These are phyloP conservation scores for Peniophora sp. DNA, from an alignment of 1,284 basidiomycete genomes.

Conservation along the genomic window DNA sequence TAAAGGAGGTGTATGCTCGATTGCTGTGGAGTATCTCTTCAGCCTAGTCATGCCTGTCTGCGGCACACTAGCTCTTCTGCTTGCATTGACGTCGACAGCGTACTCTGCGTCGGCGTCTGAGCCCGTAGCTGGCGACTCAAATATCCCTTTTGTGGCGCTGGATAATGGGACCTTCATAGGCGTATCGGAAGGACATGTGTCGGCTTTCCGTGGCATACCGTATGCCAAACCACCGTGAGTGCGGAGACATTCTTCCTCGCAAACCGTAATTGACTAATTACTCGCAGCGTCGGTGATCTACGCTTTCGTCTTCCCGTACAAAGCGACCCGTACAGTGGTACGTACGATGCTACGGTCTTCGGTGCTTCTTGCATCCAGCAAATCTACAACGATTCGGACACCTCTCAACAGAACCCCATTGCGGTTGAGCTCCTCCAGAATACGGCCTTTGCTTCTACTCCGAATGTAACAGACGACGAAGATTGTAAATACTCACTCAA, in stretches of 20 bases:
- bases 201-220: constrained; percentile 1
- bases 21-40: too few relatives aligned
- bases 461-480: neutral
- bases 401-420: neutral
- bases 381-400: neutral
- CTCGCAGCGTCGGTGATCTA: constrained; percentile 3
- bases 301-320: constrained; percentile 3
- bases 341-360: constrained; percentile 2
- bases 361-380: constrained; percentile 3
- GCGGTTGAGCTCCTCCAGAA: neutral
- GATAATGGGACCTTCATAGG: constrained; percentile 3
- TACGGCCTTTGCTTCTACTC: neutral
- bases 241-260: neutral
- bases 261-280: neutral
- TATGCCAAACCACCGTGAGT: constrained; percentile 1
- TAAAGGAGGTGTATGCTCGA: too few relatives aligned
- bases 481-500: too few relatives aligned
- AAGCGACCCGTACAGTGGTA: neutral
- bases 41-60: too few relatives aligned
- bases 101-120: too few relatives aligned
- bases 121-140: too few relatives aligned
- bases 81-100: too few relatives aligned
- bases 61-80: too few relatives aligned
- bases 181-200: neutral
- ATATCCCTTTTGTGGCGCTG: too few relatives aligned